A percentile compares a stretch with the other conserved stretches of the same genome.
Conservation (phyloP, 2,329 filamentous ascomycete genomes). For the Botrytis galanthina region DNA sequence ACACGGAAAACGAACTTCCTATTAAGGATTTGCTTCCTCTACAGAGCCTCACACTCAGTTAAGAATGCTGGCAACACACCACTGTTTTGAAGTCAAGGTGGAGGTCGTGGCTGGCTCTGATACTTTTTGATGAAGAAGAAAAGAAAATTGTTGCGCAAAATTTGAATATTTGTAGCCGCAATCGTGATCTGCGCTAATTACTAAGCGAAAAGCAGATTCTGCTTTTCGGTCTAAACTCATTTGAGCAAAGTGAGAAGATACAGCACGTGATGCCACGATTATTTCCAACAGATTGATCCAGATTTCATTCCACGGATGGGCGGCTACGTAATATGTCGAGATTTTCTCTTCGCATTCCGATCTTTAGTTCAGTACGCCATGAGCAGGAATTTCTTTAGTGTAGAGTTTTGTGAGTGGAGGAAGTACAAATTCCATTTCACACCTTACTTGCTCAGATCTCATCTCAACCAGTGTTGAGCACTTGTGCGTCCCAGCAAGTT, state of each 20-base stretch:
- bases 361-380: neutral
- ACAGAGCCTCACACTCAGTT: conserved; percentile 57
- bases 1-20: conserved; percentile 70
- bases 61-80: conserved; percentile 65
- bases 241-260: neutral
- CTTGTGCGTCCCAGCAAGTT: neutral
- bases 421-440: neutral
- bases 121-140: conserved; percentile 57
- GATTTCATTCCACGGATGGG: neutral
- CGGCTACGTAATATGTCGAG: neutral
- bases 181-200: conserved; percentile 4
- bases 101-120: conserved; percentile 69
- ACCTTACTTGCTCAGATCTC: neutral
- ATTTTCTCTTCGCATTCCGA: conserved; percentile 8
- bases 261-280: neutral
- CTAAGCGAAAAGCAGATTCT: conserved; percentile 2
- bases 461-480: neutral
- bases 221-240: neutral
- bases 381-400: neutral
- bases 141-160: conserved; percentile 20
- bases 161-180: conserved; percentile 12
- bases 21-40: conserved; percentile 57
- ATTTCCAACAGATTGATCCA: neutral
- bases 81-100: conserved; percentile 57
- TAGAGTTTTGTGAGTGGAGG: neutral